phyloP scores from a whole-genome alignment of 768 basidiomycete species.

The Tephrocybe sp. region DNA sequence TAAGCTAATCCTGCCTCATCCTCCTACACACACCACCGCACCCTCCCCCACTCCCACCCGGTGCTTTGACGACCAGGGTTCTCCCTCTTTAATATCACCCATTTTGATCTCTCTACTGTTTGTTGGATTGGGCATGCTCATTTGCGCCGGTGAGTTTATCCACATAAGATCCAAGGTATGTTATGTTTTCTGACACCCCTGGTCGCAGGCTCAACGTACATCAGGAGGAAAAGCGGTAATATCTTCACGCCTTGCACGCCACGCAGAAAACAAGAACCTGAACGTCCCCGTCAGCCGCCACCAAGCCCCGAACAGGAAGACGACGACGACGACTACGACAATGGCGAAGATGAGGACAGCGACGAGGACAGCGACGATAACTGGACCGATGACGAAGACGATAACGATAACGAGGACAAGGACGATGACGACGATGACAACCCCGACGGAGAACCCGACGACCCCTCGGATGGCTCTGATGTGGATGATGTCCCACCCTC shows the following conservation, averaged over 20 bases:
- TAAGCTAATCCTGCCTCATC: no score
- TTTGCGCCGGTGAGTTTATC: not conserved
- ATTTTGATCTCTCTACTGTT: not conserved
- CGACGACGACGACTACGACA: not conserved
- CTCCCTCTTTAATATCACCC: not conserved
- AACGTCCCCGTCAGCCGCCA: not conserved
- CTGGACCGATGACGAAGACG: not conserved
- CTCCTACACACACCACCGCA: no score
- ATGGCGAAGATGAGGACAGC: not conserved
- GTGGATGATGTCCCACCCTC: not conserved
- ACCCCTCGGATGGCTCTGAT: constrained; percentile 1
- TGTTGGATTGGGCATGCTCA: not conserved
- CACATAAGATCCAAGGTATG: not conserved
- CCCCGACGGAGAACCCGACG: constrained; percentile 1
- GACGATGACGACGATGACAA: not conserved
- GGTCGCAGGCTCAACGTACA: not conserved
- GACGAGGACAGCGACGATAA: not conserved
- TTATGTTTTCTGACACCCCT: not conserved
- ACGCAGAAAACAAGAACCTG: not conserved
- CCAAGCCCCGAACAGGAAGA: not conserved
- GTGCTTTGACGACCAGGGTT: no score
- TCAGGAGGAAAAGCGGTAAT: not conserved
- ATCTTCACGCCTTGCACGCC: not conserved
- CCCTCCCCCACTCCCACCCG: not conserved
- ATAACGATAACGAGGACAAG: not conserved